Evolutionary conservation across 1,139 yeast genomes (phyloP).

Genomic region (Pichia inconspicua): DNA sequence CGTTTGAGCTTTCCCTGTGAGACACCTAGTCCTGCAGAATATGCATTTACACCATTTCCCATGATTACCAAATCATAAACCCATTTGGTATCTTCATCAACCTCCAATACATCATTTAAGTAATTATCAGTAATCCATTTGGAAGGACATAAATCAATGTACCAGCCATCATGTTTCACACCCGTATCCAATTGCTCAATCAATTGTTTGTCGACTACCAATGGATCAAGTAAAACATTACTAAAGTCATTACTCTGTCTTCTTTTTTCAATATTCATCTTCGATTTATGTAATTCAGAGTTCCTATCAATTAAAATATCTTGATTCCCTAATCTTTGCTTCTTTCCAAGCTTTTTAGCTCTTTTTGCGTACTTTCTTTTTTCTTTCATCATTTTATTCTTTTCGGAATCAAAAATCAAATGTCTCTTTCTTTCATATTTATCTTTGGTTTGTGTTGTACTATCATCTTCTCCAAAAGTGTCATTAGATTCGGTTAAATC

Average conservation of each 20-base stretch:
- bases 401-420: slow-evolving; percentile 10
- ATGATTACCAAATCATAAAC: slow-evolving; percentile 47
- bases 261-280: slow-evolving; percentile 6
- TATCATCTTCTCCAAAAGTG: background rate
- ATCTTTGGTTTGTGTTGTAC: background rate
- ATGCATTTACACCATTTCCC: slow-evolving; percentile 13
- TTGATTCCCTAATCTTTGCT: background rate
- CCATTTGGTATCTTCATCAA: slow-evolving; percentile 71
- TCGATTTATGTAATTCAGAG: slow-evolving; percentile 1
- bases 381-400: slow-evolving; percentile 8
- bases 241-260: slow-evolving; percentile 13
- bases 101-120: slow-evolving; percentile 44
- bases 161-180: slow-evolving; percentile 40
- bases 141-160: slow-evolving; percentile 48
- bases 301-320: slow-evolving; percentile 3
- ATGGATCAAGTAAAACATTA: slow-evolving; percentile 11
- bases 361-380: slow-evolving; percentile 7
- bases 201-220: slow-evolving; percentile 4
- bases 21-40: slow-evolving; percentile 15
- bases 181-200: slow-evolving; percentile 11
- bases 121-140: slow-evolving; percentile 49
- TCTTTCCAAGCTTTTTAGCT: slow-evolving; percentile 3
- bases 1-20: slow-evolving; percentile 14
- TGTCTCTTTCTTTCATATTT: background rate
- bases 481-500: slow-evolving; percentile 17